Conservation (phyloP, 2,329 filamentous ascomycete species). For the Colletotrichum sp. region DNA sequence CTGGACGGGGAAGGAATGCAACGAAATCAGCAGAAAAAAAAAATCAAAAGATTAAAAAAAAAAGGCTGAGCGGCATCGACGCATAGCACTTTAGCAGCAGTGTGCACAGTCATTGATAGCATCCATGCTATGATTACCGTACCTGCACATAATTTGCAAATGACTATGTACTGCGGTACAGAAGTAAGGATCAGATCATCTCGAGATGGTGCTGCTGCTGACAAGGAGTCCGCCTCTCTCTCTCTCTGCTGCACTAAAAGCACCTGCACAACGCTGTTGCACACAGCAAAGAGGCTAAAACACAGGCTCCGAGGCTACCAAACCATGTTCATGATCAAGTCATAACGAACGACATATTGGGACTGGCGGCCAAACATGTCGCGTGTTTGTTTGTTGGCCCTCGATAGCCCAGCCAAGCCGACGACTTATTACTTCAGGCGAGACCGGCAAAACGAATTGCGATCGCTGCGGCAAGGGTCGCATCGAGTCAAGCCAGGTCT, state of each 20-base stretch:
- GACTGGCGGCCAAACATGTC: not conserved
- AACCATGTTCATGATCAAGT: not conserved
- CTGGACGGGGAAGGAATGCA: not conserved
- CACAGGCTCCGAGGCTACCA: not conserved
- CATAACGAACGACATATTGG: not conserved
- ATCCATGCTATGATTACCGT: not conserved
- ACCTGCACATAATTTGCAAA: not conserved
- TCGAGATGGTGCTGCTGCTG: not conserved
- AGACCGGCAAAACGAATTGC: conserved; percentile 8
- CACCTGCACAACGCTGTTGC: not conserved
- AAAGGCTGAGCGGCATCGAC: not conserved
- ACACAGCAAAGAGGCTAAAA: not conserved
- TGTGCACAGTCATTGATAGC: not conserved
- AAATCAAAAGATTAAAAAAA: not conserved
- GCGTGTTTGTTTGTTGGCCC: not conserved
- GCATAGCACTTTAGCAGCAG: not conserved
- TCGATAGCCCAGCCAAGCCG: not conserved
- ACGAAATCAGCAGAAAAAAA: not conserved
- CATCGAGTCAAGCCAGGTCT: not conserved
- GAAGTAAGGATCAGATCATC: not conserved
- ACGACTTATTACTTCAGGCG: not conserved
- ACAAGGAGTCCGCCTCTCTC: not conserved
- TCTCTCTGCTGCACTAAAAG: not conserved
- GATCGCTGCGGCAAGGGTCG: conserved; percentile 13
- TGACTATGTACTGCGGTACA: not conserved